These are phyloP conservation scores for Salvia hispanica DNA, from an alignment of 257 asterid genomes.

Conservation along the genomic window DNA sequence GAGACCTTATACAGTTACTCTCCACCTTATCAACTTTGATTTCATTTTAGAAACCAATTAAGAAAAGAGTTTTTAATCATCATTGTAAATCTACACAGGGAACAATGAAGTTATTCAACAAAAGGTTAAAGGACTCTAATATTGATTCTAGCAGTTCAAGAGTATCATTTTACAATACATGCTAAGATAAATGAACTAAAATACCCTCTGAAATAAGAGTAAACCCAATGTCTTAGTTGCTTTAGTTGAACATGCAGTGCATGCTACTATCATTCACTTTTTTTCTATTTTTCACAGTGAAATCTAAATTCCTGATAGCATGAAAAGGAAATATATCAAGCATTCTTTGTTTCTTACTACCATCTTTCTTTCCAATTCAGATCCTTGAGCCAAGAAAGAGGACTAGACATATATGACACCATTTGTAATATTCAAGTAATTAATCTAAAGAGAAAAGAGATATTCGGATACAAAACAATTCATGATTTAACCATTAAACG, in stretches of 20 bases:
- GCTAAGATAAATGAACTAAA: constrained; percentile 10
- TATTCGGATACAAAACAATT: constrained; percentile 8
- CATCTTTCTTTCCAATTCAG: constrained; percentile 11
- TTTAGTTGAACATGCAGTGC: constrained; percentile 3
- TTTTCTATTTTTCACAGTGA: neutral
- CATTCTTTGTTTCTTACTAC: neutral
- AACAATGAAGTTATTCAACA: constrained; percentile 12
- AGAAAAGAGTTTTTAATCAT: neutral
- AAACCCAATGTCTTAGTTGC: constrained; percentile 7
- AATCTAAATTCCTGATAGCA: constrained; percentile 5
- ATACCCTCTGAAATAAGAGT: constrained; percentile 1
- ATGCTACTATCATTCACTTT: neutral
- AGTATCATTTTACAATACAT: neutral
- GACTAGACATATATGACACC: neutral
- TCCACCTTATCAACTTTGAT: constrained; percentile 16
- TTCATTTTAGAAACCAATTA: neutral
- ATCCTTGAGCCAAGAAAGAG: neutral
- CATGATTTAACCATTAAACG: constrained; percentile 16
- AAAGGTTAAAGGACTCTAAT: constrained; percentile 13
- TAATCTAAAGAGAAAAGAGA: constrained; percentile 5
- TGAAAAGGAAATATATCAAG: constrained; percentile 12
- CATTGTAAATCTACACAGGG: neutral
- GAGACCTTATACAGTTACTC: neutral
- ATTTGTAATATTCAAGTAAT: neutral
- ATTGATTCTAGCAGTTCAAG: constrained; percentile 4